Base-by-base conservation (phyloP, 495 filamentous ascomycete genomes). In the Penicillium atrosanguineum region DNA sequence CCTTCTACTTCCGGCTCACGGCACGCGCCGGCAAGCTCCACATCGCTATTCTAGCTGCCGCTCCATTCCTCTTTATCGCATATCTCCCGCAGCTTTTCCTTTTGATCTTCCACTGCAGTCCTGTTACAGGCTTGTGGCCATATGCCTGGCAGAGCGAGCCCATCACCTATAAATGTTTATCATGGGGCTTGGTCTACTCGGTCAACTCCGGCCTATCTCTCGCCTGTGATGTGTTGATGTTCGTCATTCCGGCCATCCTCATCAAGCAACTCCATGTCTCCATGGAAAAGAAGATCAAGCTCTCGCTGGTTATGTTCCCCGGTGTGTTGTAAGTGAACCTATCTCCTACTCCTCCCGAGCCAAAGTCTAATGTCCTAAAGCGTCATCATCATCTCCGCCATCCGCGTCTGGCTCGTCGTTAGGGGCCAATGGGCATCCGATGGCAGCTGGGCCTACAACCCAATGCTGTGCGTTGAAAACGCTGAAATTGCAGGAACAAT, bases 61-160 rank as follows among this genome's bases (percentile, higher is more conserved):
- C 54, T 3, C 66, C 56, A 44, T 68, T 69, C 34, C 57, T 79
- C 26, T 50, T 68, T 46, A 64, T 56, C 43, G 71, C 69, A 1
- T 75, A 64, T 42, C 61, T 77, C 7, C 67, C 71, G 7, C 74
- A 77, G 45, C 52, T 77, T 26, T 71, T 75, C 48, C 65, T 77
- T 11, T 53, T 77, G 44, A 65, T 79, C 46, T 75, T 79, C 53
- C 69, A 76, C 45, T 76, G 72, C 45, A 51, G 59, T 3, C 70
- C 72, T 1, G 75, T 78, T n/a, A 76, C 77, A 25, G 75, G 73
- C 20, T 53, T 77, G 4, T 79, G 74, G 73, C 70, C 73, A 0
- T 76, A 79, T 46, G 63, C 47, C 6, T 76, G 72, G 73, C 72
- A 77, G 50, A 15, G 25, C 3, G 63, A 67, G 25, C 55, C 52